phyloP scores from a whole-genome alignment of 192 early-diverging fungal genomes.

The Allomyces javanicus region DNA sequence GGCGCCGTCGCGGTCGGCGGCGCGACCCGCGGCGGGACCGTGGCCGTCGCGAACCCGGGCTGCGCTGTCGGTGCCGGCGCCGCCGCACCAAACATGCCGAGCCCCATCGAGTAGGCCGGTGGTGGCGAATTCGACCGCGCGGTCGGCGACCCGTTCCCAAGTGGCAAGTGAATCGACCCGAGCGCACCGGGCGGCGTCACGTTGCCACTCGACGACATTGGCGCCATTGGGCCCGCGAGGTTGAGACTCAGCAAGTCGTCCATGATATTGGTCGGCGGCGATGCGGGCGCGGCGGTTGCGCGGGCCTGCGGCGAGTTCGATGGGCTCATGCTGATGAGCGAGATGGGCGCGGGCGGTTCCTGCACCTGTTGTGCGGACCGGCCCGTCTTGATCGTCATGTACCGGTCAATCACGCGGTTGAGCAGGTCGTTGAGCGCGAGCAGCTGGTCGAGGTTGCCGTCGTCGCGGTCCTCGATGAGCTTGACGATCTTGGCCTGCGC shows the following conservation, averaged over 20 bases:
- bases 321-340: background rate
- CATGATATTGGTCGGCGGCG: background rate
- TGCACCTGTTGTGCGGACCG: background rate
- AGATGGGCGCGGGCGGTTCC: background rate
- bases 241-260: background rate
- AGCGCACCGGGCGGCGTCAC: too few relatives aligned
- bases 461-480: slow-evolving; percentile 47
- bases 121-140: too few relatives aligned
- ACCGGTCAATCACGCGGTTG: slow-evolving; percentile 55
- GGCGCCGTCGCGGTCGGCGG: too few relatives aligned
- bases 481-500: slow-evolving; percentile 56
- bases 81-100: too few relatives aligned
- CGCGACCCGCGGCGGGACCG: too few relatives aligned
- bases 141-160: too few relatives aligned
- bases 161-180: too few relatives aligned
- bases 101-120: too few relatives aligned
- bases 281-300: background rate
- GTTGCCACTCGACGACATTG: too few relatives aligned
- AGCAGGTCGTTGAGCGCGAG: slow-evolving; percentile 56
- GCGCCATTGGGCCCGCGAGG: too few relatives aligned
- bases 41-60: too few relatives aligned
- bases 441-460: slow-evolving; percentile 48
- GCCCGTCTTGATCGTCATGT: slow-evolving; percentile 7
- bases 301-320: background rate
- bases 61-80: too few relatives aligned